Percentiles rank a stretch among this genome's conserved stretches.
Evolutionary conservation across 805 yeast genomes (phyloP).

Genomic region (Kazachstania taianensis): DNA sequence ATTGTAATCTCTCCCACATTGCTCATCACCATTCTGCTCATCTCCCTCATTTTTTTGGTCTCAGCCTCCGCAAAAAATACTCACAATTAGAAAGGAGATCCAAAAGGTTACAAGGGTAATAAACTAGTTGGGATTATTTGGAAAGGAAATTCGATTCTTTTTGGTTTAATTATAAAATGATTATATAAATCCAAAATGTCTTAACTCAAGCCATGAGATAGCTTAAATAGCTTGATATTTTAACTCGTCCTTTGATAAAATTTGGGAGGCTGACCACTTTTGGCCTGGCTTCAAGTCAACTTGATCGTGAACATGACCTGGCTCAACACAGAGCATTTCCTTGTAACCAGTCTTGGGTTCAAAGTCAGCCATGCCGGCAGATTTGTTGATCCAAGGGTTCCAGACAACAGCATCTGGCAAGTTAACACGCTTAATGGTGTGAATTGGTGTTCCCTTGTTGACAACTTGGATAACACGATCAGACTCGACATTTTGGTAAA

Average conservation of each 20-base stretch:
- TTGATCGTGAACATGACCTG: constrained; percentile 76
- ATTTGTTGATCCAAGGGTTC: constrained; percentile 92
- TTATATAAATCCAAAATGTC: too few species aligned
- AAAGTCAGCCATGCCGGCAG: constrained; percentile 80
- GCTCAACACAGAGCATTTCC: constrained; percentile 89
- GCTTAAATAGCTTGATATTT: constrained; percentile 41
- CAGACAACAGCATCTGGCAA: constrained; percentile 75
- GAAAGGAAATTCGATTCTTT: too few species aligned
- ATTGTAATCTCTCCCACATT: too few species aligned
- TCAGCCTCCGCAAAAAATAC: too few species aligned
- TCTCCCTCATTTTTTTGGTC: too few species aligned
- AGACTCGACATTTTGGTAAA: constrained; percentile 54
- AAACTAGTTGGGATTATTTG: too few species aligned
- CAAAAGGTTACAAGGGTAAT: too few species aligned
- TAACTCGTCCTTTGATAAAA: constrained; percentile 44
- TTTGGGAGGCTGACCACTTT: constrained; percentile 68
- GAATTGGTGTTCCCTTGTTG: constrained; percentile 58
- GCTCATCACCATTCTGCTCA: too few species aligned
- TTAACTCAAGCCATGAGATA: neutral
- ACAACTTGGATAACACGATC: constrained; percentile 56
- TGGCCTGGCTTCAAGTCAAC: constrained; percentile 56
- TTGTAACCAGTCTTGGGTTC: constrained; percentile 75
- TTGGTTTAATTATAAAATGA: too few species aligned
- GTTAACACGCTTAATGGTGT: constrained; percentile 55
- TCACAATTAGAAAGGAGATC: too few species aligned